phyloP scores from a whole-genome alignment of 495 filamentous ascomycete species.

The Halenospora varia region DNA sequence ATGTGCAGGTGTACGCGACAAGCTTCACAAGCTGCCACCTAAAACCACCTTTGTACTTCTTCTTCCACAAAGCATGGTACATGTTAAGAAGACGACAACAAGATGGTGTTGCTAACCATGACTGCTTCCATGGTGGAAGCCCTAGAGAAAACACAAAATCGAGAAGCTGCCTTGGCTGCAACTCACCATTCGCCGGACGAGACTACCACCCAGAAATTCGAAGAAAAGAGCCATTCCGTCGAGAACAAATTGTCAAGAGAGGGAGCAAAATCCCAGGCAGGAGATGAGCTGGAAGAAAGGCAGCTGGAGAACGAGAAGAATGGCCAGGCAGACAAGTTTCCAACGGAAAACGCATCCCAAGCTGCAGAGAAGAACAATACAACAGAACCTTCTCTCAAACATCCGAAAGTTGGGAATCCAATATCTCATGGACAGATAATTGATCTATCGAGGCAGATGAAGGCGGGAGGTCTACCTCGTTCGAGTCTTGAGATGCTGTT shows the following conservation, averaged over 20 bases:
- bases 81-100: constrained; percentile 1
- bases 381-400: constrained; percentile 13
- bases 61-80: no score
- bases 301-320: no score
- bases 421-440: constrained; percentile 81
- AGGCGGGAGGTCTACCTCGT: constrained; percentile 22
- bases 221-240: no score
- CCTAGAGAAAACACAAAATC: constrained; percentile 38
- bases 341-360: not conserved
- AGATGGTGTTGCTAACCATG: constrained; percentile 77
- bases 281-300: no score
- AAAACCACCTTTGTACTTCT: no score
- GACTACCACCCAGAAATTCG: no score
- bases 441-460: constrained; percentile 56
- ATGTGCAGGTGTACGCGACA: constrained; percentile 11
- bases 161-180: constrained; percentile 7
- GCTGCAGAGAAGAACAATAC: not conserved
- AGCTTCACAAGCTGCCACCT: constrained; percentile 17
- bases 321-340: no score
- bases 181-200: not conserved
- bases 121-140: constrained; percentile 67
- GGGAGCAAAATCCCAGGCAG: no score
- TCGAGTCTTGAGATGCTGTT: constrained; percentile 61
- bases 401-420: constrained; percentile 54
- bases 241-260: no score